Percentiles rank a stretch among this genome's conserved stretches.
phyloP scores from a whole-genome alignment of 73 alveolate species.

The Durusdinium trenchii region DNA sequence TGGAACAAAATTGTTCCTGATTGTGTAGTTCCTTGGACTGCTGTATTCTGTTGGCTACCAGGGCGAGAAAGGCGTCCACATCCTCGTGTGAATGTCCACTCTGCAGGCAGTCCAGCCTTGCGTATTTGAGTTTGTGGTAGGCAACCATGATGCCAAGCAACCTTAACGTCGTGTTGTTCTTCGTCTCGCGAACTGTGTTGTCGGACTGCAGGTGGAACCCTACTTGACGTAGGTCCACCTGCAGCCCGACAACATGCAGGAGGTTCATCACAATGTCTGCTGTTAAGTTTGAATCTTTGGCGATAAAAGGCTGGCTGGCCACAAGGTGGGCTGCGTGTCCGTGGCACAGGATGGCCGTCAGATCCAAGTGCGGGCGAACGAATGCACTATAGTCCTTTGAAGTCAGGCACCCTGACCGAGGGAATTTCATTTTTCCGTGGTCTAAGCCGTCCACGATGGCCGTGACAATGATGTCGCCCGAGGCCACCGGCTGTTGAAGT shows the following conservation, averaged over 20 bases:
- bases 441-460: neutral
- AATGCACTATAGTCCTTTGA: neutral
- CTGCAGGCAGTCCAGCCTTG: neutral
- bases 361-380: neutral
- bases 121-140: neutral
- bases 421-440: constrained; percentile 12
- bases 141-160: neutral
- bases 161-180: neutral
- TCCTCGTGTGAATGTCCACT: neutral
- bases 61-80: neutral
- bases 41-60: neutral
- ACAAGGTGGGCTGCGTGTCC: neutral
- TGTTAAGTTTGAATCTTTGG: neutral
- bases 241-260: neutral
- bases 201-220: neutral
- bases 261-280: neutral
- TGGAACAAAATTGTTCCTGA: neutral
- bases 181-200: constrained; percentile 31
- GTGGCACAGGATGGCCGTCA: neutral
- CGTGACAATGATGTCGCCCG: neutral
- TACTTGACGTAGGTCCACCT: neutral
- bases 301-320: neutral
- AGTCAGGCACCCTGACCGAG: neutral
- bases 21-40: neutral
- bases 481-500: neutral